These are phyloP conservation scores for Leishmania tropica DNA, from an alignment of 208 protist species.

Conservation along the genomic window DNA sequence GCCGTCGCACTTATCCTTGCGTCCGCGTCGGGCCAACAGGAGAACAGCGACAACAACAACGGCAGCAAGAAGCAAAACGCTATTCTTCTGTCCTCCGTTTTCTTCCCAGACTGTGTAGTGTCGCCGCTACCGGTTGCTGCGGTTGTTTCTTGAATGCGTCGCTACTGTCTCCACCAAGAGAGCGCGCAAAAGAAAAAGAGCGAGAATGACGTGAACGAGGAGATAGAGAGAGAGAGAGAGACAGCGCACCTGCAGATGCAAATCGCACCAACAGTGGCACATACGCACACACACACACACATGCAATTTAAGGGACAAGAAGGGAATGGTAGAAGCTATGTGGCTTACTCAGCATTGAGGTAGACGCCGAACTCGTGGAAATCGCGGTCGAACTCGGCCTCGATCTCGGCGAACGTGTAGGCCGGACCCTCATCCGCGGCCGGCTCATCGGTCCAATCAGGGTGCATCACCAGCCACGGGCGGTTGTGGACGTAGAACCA, in stretches of 20 bases:
- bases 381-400: constrained; percentile 91
- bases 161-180: background rate
- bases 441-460: constrained; percentile 92
- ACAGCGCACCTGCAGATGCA: background rate
- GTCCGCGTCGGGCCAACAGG: background rate
- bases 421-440: constrained; percentile 88
- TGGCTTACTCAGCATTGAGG: constrained; percentile 83
- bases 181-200: background rate
- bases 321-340: background rate
- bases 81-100: background rate
- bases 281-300: background rate
- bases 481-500: constrained; percentile 92
- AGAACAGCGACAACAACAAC: background rate
- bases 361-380: constrained; percentile 92
- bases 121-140: background rate
- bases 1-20: background rate
- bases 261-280: constrained; percentile 4
- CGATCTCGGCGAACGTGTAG: constrained; percentile 90
- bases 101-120: background rate
- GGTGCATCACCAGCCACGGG: constrained; percentile 90
- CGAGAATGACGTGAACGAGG: background rate
- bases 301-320: background rate
- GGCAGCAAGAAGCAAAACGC: background rate
- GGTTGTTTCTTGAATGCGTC: background rate
- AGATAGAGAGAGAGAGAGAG: background rate